These are phyloP conservation scores for Hypseocharis bilobata DNA, from an alignment of 441 rosid species.

Conservation along the genomic window DNA sequence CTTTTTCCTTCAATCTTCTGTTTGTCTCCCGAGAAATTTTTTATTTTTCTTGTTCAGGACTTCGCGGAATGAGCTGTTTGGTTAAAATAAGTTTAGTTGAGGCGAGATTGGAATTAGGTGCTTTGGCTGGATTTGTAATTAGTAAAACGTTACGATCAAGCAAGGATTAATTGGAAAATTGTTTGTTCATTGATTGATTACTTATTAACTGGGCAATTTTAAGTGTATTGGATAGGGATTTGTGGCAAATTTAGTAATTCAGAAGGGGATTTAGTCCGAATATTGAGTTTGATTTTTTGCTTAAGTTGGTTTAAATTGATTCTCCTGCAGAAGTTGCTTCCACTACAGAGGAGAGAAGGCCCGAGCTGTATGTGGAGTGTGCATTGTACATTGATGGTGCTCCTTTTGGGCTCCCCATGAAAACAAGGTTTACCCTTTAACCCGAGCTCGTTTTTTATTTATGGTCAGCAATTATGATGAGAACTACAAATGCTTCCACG, in stretches of 20 bases:
- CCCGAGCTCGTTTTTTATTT: not conserved
- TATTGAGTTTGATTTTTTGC: not conserved
- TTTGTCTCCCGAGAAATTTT: not conserved
- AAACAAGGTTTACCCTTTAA: conserved; percentile 48
- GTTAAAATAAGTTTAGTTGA: not conserved
- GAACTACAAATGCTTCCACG: not conserved
- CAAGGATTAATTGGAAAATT: too few species aligned
- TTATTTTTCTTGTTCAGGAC: not conserved
- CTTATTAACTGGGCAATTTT: not conserved
- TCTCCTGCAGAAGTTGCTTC: conserved; percentile 36
- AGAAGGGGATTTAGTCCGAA: not conserved
- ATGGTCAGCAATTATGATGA: not conserved
- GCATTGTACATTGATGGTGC: conserved; percentile 82
- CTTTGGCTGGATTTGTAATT: not conserved
- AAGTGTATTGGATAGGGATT: not conserved
- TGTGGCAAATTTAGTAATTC: not conserved
- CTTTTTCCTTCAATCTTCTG: not conserved
- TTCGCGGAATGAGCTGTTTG: not conserved
- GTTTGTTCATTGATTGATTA: not conserved
- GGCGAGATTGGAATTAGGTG: not conserved
- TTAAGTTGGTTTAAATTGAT: conserved; percentile 1
- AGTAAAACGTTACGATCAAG: not conserved
- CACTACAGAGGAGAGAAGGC: conserved; percentile 43
- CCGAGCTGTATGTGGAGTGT: conserved; percentile 77
- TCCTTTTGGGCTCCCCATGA: conserved; percentile 80